Percentiles rank a stretch among this genome's conserved stretches.
Evolutionary conservation across 805 yeast species (phyloP).

Genomic region (Teunomyces kruisii): DNA sequence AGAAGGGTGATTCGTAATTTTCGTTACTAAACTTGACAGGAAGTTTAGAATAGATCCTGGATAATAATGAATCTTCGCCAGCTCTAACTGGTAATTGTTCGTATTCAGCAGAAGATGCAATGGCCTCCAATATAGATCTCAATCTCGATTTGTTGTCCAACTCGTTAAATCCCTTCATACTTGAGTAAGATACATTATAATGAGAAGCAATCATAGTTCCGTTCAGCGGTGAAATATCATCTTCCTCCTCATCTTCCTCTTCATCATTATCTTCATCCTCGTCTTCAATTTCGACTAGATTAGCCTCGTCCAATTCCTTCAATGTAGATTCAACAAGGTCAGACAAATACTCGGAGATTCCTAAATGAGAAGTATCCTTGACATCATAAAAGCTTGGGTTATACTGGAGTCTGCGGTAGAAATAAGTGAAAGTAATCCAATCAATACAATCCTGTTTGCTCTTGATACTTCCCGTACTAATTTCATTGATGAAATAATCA

Average conservation of each 20-base stretch:
- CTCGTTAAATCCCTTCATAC: conserved; percentile 63
- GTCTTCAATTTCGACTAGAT: conserved; percentile 59
- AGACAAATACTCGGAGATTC: conserved; percentile 78
- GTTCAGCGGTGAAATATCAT: conserved; percentile 55
- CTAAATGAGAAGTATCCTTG: conserved; percentile 57
- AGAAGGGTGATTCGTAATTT: conserved; percentile 52
- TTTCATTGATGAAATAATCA: conserved; percentile 72
- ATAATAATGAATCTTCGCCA: conserved; percentile 53
- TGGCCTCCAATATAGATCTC: conserved; percentile 59
- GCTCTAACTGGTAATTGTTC: conserved; percentile 61
- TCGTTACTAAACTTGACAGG: conserved; percentile 56
- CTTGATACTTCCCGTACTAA: conserved; percentile 61
- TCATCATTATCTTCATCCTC: conserved; percentile 38
- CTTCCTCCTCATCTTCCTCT: conserved; percentile 39
- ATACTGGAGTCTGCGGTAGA: conserved; percentile 73
- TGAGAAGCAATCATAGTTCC: conserved; percentile 76
- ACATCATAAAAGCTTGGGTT: conserved; percentile 93
- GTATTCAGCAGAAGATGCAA: conserved; percentile 72
- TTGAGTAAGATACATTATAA: conserved; percentile 60
- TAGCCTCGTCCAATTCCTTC: conserved; percentile 58
- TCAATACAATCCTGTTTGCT: conserved; percentile 85
- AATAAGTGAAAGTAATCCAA: conserved; percentile 82
- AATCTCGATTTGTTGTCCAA: conserved; percentile 57
- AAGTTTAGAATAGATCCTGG: conserved; percentile 52
- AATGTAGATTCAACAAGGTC: conserved; percentile 75